phyloP scores from a whole-genome alignment of 495 filamentous ascomycete species.

The Cladorrhinum samala region DNA sequence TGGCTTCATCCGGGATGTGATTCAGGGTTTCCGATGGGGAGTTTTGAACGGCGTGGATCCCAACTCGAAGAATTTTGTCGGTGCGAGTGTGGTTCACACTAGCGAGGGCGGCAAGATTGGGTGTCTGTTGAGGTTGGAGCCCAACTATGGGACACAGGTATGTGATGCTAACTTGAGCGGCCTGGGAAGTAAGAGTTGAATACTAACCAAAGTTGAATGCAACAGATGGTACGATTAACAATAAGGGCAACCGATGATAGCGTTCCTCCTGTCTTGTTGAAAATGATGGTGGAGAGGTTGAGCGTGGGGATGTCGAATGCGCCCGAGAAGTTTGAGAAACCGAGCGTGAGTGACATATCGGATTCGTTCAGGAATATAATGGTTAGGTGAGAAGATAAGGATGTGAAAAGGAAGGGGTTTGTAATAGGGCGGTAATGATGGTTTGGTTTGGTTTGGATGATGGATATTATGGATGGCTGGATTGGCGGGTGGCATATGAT shows the following conservation, averaged over 20 bases:
- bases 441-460: not conserved
- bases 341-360: constrained; percentile 39
- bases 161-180: constrained; percentile 3
- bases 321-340: constrained; percentile 27
- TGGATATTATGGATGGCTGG: too few relatives aligned
- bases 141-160: constrained; percentile 87
- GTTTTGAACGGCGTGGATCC: constrained; percentile 80
- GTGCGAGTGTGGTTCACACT: constrained; percentile 84
- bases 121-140: constrained; percentile 87
- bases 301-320: constrained; percentile 42
- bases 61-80: constrained; percentile 87
- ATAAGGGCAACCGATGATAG: constrained; percentile 89
- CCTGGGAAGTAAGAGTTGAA: too few relatives aligned
- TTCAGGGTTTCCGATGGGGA: constrained; percentile 83
- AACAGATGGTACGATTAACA: constrained; percentile 89
- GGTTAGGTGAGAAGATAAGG: constrained; percentile 37
- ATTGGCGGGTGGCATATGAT: too few relatives aligned
- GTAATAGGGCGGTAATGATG: not conserved
- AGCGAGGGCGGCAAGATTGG: constrained; percentile 82
- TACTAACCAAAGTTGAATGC: not conserved
- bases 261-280: constrained; percentile 73
- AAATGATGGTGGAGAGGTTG: constrained; percentile 79
- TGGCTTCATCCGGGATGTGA: constrained; percentile 56
- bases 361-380: constrained; percentile 45
- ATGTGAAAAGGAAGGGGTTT: not conserved